Percentiles rank a stretch among this genome's conserved stretches.
Conservation (phyloP, 2,329 filamentous ascomycete genomes). For the Alternaria incomplexa region DNA sequence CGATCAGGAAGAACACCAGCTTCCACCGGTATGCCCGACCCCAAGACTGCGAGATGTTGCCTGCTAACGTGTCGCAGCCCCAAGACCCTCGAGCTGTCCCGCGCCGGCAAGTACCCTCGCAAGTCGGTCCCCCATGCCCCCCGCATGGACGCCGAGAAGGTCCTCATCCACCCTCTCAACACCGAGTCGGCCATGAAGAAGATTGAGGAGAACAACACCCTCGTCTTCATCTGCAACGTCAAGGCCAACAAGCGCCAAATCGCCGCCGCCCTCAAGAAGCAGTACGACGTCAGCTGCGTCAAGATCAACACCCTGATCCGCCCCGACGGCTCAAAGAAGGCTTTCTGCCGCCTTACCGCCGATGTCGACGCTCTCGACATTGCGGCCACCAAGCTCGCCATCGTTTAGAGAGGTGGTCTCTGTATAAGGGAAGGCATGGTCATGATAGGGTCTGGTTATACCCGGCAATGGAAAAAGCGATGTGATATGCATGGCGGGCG, state of each 20-base stretch:
- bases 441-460: slow-evolving; percentile 40
- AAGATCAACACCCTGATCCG: slow-evolving; percentile 99
- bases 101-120: slow-evolving; percentile 93
- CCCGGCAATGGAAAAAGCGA: slow-evolving; percentile 43
- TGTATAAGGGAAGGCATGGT: slow-evolving; percentile 28
- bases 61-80: slow-evolving; percentile 54
- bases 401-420: slow-evolving; percentile 72
- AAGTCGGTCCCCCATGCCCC: slow-evolving; percentile 90
- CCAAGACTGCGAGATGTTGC: neutral
- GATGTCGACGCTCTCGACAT: slow-evolving; percentile 99
- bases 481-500: slow-evolving; percentile 46
- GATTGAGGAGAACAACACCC: slow-evolving; percentile 99
- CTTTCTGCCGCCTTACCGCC: slow-evolving; percentile 90
- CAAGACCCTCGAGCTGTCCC: slow-evolving; percentile 92
- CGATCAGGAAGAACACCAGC: slow-evolving; percentile 87
- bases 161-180: slow-evolving; percentile 97
- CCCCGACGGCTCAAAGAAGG: slow-evolving; percentile 98
- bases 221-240: slow-evolving; percentile 95
- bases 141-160: slow-evolving; percentile 95
- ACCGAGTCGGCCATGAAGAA: slow-evolving; percentile 99
- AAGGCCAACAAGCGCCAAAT: slow-evolving; percentile 98
- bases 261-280: slow-evolving; percentile 97
- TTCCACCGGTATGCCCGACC: slow-evolving; percentile 73
- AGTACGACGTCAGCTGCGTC: slow-evolving; percentile 96
- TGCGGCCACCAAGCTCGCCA: slow-evolving; percentile 96